Evolutionary conservation across 2,329 filamentous ascomycete genomes (phyloP).

Genomic region (Metarhizium brunneum): DNA sequence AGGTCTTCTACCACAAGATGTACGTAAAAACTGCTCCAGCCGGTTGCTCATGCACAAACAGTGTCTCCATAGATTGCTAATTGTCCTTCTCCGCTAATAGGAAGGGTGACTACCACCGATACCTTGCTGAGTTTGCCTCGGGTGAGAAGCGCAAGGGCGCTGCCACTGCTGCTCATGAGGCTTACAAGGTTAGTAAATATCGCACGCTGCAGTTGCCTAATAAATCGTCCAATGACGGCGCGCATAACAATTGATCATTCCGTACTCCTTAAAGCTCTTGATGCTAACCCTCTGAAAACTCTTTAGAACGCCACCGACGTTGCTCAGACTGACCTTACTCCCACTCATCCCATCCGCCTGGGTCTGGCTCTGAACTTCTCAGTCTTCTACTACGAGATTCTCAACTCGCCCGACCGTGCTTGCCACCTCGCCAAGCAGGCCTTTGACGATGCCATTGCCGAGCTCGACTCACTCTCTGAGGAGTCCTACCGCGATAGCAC

Average conservation of each 20-base stretch:
- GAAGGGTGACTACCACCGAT: slow-evolving; percentile 97
- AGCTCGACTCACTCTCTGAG: slow-evolving; percentile 95
- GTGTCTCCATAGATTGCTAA: not conserved
- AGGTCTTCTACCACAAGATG: slow-evolving; percentile 99
- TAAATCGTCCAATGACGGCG: not conserved
- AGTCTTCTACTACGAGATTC: slow-evolving; percentile 98
- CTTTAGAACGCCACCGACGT: slow-evolving; percentile 88
- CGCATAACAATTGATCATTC: slow-evolving; percentile 14
- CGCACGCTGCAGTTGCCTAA: not conserved
- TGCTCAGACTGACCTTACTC: slow-evolving; percentile 93
- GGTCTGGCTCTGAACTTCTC: slow-evolving; percentile 98
- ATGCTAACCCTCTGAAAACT: not conserved
- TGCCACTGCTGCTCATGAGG: slow-evolving; percentile 81
- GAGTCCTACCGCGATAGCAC: slow-evolving; percentile 99
- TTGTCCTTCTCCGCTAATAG: slow-evolving; percentile 33
- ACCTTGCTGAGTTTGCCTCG: slow-evolving; percentile 86
- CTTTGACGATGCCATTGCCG: slow-evolving; percentile 96
- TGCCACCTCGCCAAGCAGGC: slow-evolving; percentile 99
- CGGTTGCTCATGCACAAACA: not conserved
- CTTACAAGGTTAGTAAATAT: slow-evolving; percentile 73
- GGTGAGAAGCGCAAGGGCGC: slow-evolving; percentile 88
- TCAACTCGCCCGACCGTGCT: slow-evolving; percentile 94
- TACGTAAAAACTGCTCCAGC: slow-evolving; percentile 35
- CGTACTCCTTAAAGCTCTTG: not conserved
- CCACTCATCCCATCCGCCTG: slow-evolving; percentile 95